Conservation (phyloP, 2,329 filamentous ascomycete species). For the Colletotrichum melonis region DNA sequence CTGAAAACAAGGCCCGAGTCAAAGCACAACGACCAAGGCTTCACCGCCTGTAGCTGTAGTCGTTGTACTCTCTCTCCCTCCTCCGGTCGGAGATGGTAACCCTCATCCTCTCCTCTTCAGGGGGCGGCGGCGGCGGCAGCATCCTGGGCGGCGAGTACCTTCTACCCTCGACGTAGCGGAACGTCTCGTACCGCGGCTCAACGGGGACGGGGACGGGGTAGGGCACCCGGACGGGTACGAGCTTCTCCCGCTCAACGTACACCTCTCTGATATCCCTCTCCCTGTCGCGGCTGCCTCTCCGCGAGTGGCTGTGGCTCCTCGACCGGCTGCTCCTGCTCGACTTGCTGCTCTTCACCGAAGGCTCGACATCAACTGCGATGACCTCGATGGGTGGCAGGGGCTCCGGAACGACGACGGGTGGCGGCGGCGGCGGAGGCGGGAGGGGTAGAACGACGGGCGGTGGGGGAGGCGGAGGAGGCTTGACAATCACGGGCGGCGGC, state of each 20-base stretch:
- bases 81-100: conserved; percentile 49
- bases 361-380: conserved; percentile 43
- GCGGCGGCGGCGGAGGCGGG: conserved; percentile 40
- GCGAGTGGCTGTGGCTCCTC: conserved; percentile 42
- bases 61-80: conserved; percentile 46
- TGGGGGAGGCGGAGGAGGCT: conserved; percentile 37
- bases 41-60: conserved; percentile 40
- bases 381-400: conserved; percentile 40
- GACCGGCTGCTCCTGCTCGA: conserved; percentile 36
- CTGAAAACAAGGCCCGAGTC: neutral
- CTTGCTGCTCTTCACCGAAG: conserved; percentile 35
- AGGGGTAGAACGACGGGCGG: conserved; percentile 39
- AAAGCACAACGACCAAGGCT: neutral
- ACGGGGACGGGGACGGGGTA: conserved; percentile 51
- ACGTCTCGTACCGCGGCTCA: conserved; percentile 58
- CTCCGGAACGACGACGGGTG: conserved; percentile 36
- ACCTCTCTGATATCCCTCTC: conserved; percentile 49
- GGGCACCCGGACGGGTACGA: conserved; percentile 55
- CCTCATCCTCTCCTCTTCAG: conserved; percentile 46
- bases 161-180: conserved; percentile 63
- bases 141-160: conserved; percentile 48
- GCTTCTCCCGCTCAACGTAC: conserved; percentile 63
- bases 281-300: conserved; percentile 37
- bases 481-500: conserved; percentile 32
- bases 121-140: conserved; percentile 44